Evolutionary conservation across 192 early-diverging fungal genomes (phyloP).

Genomic region (Diversispora eburnea): DNA sequence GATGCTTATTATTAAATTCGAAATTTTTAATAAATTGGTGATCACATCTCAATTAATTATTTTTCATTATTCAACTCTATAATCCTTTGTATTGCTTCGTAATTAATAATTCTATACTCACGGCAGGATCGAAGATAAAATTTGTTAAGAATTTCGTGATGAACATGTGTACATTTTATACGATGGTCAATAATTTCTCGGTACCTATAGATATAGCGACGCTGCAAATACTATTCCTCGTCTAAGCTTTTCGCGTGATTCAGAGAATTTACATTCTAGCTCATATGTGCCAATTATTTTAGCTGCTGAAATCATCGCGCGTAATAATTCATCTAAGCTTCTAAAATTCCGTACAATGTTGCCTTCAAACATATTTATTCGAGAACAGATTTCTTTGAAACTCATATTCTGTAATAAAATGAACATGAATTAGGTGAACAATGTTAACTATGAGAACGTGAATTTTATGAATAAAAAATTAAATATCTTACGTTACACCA

Average conservation of each 20-base stretch:
- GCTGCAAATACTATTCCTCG: conserved; percentile 97
- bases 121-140: too few species aligned
- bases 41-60: too few species aligned
- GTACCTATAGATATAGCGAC: conserved; percentile 77
- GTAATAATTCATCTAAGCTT: conserved; percentile 83
- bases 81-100: too few species aligned
- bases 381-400: conserved; percentile 90
- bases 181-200: not conserved
- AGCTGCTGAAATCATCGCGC: conserved; percentile 87
- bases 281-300: conserved; percentile 93
- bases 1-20: too few species aligned
- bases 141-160: too few species aligned
- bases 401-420: conserved; percentile 66
- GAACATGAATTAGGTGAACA: not conserved
- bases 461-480: not conserved
- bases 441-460: not conserved
- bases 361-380: conserved; percentile 95
- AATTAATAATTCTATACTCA: too few species aligned
- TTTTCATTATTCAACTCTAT: too few species aligned
- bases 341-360: conserved; percentile 86
- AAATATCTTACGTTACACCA: conserved; percentile 62
- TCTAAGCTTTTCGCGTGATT: conserved; percentile 86
- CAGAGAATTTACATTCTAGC: conserved; percentile 91
- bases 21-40: too few species aligned
- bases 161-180: not conserved